These are phyloP conservation scores for Stenocarpella maydis DNA, from an alignment of 2,329 filamentous ascomycete species.

Conservation along the genomic window DNA sequence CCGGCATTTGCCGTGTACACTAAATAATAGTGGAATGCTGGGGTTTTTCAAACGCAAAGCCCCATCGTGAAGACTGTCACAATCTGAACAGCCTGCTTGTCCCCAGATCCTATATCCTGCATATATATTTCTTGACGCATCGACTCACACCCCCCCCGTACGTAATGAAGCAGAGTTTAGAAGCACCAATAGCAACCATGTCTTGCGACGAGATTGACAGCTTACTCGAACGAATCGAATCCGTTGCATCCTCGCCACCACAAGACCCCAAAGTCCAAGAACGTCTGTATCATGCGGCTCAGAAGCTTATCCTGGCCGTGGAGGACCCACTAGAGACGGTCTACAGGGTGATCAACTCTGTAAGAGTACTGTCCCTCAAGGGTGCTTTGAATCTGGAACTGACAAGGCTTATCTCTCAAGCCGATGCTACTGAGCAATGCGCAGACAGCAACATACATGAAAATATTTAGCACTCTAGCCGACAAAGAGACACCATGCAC, in stretches of 20 bases:
- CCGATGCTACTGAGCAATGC: conserved; percentile 27
- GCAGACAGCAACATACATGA: conserved; percentile 22
- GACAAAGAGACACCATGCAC: conserved; percentile 12
- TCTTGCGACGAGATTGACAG: neutral
- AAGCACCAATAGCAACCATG: neutral
- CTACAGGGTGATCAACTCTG: conserved; percentile 17
- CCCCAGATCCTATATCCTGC: neutral
- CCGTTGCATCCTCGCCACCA: conserved; percentile 12
- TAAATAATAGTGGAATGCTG: too few species aligned
- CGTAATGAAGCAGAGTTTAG: too few species aligned
- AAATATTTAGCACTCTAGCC: conserved; percentile 26
- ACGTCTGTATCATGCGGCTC: conserved; percentile 5
- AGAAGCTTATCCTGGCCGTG: neutral
- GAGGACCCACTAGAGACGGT: conserved; percentile 20
- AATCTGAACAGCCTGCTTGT: neutral
- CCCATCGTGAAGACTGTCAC: too few species aligned
- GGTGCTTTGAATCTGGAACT: neutral
- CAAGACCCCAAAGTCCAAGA: neutral
- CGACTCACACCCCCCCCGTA: too few species aligned
- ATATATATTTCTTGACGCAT: too few species aligned
- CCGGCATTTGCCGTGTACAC: neutral
- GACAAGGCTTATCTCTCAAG: neutral
- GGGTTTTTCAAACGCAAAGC: neutral
- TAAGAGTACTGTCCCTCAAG: neutral
- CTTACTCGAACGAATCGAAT: conserved; percentile 20